A percentile compares a stretch with the other conserved stretches of the same genome.
Evolutionary conservation across 495 filamentous ascomycete species (phyloP).

Genomic region (Neurospora terricola): DNA sequence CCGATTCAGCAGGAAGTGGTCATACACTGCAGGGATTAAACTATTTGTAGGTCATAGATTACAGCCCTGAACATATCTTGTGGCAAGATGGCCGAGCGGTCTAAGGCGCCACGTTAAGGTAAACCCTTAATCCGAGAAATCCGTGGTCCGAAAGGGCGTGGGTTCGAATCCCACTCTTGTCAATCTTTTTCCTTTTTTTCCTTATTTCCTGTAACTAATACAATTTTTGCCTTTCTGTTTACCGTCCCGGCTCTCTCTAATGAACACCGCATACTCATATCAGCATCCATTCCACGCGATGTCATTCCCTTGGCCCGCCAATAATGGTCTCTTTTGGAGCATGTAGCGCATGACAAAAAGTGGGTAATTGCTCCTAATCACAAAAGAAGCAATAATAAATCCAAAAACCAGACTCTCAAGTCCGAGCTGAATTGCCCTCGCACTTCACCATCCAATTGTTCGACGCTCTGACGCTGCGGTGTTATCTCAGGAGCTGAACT

Average conservation of each 20-base stretch:
- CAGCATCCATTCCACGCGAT: background rate
- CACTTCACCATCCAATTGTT: background rate
- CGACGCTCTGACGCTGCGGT: background rate
- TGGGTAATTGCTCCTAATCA: background rate
- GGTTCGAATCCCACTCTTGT: conserved; percentile 5
- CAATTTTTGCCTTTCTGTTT: too few relatives aligned
- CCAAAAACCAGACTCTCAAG: background rate
- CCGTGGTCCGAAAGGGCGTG: conserved; percentile 5
- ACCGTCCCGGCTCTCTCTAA: background rate
- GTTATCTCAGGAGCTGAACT: background rate
- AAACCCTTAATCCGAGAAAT: background rate
- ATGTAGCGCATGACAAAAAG: background rate
- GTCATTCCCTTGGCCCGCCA: background rate
- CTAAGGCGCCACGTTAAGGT: background rate
- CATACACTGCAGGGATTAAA: too few relatives aligned
- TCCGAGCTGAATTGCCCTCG: background rate
- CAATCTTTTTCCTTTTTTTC: background rate
- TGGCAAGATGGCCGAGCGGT: background rate
- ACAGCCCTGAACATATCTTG: too few relatives aligned
- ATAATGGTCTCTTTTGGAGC: background rate
- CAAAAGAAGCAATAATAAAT: background rate
- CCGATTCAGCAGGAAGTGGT: too few relatives aligned
- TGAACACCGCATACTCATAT: background rate
- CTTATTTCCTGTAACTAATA: too few relatives aligned
- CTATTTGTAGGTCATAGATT: too few relatives aligned